A percentile compares a stretch with the other conserved stretches of the same genome.
Evolutionary conservation across 805 yeast genomes (phyloP).

Genomic region (Wickerhamiella kazuoi): DNA sequence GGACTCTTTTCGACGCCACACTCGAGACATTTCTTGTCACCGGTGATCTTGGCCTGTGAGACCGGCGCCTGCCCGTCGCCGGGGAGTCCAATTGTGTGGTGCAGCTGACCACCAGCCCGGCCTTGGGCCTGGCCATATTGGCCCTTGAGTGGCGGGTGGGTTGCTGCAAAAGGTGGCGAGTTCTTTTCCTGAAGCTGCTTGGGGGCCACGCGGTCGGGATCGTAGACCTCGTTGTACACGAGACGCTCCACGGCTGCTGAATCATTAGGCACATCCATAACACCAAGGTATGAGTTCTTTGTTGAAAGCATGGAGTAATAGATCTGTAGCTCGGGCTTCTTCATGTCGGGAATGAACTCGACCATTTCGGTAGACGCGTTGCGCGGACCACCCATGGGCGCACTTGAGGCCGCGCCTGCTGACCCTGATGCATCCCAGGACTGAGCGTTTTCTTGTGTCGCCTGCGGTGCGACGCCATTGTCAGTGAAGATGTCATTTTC

Average conservation of each 20-base stretch:
- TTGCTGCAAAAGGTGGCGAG: background rate
- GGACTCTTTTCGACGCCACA: constrained; percentile 67
- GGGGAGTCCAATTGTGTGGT: background rate
- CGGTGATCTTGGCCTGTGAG: background rate
- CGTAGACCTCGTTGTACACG: background rate
- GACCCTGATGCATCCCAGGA: background rate
- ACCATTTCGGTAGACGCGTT: too few species aligned
- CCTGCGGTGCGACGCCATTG: background rate
- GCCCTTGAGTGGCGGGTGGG: background rate
- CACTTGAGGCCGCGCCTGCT: background rate
- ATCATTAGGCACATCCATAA: background rate
- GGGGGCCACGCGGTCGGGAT: background rate
- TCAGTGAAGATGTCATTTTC: constrained; percentile 3
- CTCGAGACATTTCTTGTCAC: constrained; percentile 33
- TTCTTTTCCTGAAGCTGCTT: background rate
- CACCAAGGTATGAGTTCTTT: background rate
- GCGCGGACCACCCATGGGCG: background rate
- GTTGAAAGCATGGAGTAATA: background rate
- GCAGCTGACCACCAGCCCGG: background rate
- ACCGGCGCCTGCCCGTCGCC: background rate
- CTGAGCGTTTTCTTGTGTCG: background rate
- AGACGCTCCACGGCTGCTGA: background rate
- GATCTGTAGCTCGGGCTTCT: constrained; percentile 3
- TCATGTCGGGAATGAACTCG: constrained; percentile 6
- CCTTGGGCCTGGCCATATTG: background rate